Percentiles rank a stretch among this genome's conserved stretches.
phyloP scores from a whole-genome alignment of 306 rosid species.

The Psophocarpus tetragonolobus region DNA sequence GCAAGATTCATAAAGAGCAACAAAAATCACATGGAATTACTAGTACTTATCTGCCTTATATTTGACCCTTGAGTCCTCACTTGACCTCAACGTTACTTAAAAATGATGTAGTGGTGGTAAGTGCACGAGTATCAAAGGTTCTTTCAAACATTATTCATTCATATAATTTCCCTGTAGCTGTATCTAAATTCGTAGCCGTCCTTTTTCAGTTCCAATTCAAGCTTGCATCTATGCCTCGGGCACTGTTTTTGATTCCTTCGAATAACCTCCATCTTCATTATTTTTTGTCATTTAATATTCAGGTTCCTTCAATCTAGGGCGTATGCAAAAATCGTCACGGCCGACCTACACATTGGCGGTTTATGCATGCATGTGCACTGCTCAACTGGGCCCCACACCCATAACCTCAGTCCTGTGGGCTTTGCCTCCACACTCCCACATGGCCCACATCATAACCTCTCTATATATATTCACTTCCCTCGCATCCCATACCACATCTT shows the following conservation, averaged over 20 bases:
- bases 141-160: slow-evolving; percentile 10
- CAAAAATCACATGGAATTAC: slow-evolving; percentile 35
- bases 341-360: slow-evolving; percentile 41
- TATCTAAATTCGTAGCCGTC: slow-evolving; percentile 41
- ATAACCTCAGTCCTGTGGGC: not conserved
- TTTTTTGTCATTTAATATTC: slow-evolving; percentile 8
- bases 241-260: slow-evolving; percentile 28
- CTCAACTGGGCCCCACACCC: slow-evolving; percentile 32
- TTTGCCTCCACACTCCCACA: not conserved
- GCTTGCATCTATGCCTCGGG: too few species aligned
- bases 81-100: slow-evolving; percentile 21
- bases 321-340: not conserved
- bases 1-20: not conserved
- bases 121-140: slow-evolving; percentile 3
- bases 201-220: slow-evolving; percentile 22
- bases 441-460: not conserved
- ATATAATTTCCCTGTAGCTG: not conserved
- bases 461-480: slow-evolving; percentile 26
- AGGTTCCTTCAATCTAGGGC: slow-evolving; percentile 10
- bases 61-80: not conserved
- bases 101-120: not conserved
- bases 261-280: not conserved
- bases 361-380: slow-evolving; percentile 33
- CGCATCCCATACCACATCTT: not conserved
- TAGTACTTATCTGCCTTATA: not conserved